These are phyloP conservation scores for Epichloe hybrida DNA, from an alignment of 2,329 filamentous ascomycete species.

Conservation along the genomic window DNA sequence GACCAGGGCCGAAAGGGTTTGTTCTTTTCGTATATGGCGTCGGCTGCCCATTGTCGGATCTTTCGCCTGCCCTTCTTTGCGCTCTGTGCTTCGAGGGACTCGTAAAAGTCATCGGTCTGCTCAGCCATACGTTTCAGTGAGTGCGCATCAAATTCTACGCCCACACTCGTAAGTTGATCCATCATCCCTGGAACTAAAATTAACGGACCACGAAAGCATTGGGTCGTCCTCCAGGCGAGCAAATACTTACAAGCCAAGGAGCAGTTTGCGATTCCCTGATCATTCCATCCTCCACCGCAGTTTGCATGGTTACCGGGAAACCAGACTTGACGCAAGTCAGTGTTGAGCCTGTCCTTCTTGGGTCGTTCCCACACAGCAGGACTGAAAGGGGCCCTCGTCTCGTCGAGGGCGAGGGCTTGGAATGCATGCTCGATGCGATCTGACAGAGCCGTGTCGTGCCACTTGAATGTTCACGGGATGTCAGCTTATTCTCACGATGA, in stretches of 20 bases:
- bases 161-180: slow-evolving; percentile 38
- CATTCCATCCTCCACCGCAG: slow-evolving; percentile 53
- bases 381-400: slow-evolving; percentile 39
- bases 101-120: slow-evolving; percentile 21
- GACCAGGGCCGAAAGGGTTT: slow-evolving; percentile 34
- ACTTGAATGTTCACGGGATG: slow-evolving; percentile 28
- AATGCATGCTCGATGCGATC: slow-evolving; percentile 42
- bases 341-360: slow-evolving; percentile 22
- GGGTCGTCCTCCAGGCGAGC: neutral
- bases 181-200: slow-evolving; percentile 33
- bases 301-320: slow-evolving; percentile 62
- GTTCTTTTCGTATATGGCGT: slow-evolving; percentile 33
- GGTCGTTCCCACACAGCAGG: slow-evolving; percentile 41
- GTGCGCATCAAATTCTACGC: slow-evolving; percentile 32
- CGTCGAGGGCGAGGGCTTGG: slow-evolving; percentile 45
- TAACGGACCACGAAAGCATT: neutral
- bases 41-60: slow-evolving; percentile 29
- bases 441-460: slow-evolving; percentile 40
- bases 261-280: slow-evolving; percentile 30
- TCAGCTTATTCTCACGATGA: slow-evolving; percentile 15
- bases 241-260: slow-evolving; percentile 24
- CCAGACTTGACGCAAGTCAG: slow-evolving; percentile 41
- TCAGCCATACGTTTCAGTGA: slow-evolving; percentile 28
- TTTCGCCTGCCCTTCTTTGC: slow-evolving; percentile 5
- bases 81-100: slow-evolving; percentile 7